These are phyloP conservation scores for Debaryomyces udenii DNA, from an alignment of 1,139 yeast genomes.

Conservation along the genomic window DNA sequence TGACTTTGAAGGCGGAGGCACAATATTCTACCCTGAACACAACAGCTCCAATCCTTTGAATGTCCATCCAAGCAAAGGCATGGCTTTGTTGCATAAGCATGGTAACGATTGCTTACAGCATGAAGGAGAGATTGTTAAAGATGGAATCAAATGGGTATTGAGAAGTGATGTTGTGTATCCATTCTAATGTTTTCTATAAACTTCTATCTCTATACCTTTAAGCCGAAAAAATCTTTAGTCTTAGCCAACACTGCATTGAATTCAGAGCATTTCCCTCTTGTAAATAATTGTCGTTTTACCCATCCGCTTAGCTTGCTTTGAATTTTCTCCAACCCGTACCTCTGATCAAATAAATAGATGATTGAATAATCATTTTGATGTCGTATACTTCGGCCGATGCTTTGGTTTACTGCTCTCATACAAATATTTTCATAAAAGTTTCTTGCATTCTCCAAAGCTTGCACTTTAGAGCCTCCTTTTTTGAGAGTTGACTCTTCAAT, in stretches of 20 bases:
- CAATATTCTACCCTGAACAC: constrained; percentile 51
- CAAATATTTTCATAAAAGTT: constrained; percentile 82
- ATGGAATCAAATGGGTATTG: constrained; percentile 66
- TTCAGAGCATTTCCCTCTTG: constrained; percentile 4
- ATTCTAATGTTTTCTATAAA: constrained; percentile 2
- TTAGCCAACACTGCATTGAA: constrained; percentile 20
- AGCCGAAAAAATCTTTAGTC: constrained; percentile 30
- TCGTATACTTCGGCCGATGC: constrained; percentile 90
- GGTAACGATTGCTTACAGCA: constrained; percentile 68
- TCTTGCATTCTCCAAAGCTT: constrained; percentile 52
- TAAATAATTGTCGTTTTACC: constrained; percentile 54
- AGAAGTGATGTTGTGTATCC: constrained; percentile 59
- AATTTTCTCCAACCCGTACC: constrained; percentile 56
- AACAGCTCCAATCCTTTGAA: constrained; percentile 28
- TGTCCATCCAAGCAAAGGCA: constrained; percentile 56
- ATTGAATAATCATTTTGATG: constrained; percentile 81
- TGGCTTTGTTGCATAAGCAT: constrained; percentile 66
- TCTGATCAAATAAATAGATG: constrained; percentile 68
- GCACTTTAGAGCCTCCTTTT: constrained; percentile 43
- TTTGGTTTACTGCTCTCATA: constrained; percentile 90
- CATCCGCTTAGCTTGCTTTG: constrained; percentile 73
- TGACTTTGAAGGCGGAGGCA: constrained; percentile 65
- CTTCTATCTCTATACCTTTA: constrained; percentile 14
- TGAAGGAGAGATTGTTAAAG: constrained; percentile 56
- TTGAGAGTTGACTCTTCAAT: constrained; percentile 51